Percentiles rank a stretch among this genome's conserved stretches.
Conservation (phyloP, 2,329 filamentous ascomycete genomes). For the Penicillium sp. region DNA sequence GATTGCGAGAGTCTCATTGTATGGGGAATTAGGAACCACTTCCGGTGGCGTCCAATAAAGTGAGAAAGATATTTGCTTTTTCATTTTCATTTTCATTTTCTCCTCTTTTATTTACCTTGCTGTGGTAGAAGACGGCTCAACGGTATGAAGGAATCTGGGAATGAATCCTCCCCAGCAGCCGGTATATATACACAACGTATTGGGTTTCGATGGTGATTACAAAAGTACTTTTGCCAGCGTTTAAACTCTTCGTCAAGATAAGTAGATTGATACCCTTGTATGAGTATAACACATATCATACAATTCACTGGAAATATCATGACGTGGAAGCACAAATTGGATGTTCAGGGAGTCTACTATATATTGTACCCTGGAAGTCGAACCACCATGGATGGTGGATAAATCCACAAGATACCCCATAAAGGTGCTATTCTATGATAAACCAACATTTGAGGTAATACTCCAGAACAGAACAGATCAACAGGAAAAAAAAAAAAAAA, state of each 20-base stretch:
- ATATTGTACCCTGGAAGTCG: neutral
- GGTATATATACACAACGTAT: neutral
- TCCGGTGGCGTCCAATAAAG: constrained; percentile 5
- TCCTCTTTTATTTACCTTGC: neutral
- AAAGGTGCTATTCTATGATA: no score
- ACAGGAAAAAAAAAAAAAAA: neutral
- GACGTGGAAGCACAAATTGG: neutral
- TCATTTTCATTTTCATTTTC: neutral
- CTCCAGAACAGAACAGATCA: neutral
- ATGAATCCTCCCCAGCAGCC: neutral
- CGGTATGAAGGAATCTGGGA: neutral
- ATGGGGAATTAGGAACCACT: constrained; percentile 4
- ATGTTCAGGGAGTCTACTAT: neutral
- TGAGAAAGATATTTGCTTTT: neutral
- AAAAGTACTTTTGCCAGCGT: neutral
- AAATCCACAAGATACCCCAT: no score
- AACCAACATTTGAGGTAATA: neutral
- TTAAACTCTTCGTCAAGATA: neutral
- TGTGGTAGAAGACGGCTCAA: neutral
- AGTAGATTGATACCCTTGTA: neutral
- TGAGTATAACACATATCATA: neutral
- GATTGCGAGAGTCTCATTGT: neutral
- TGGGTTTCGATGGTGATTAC: neutral
- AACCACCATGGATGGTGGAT: no score
- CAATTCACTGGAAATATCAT: neutral